Evolutionary conservation across 768 basidiomycete species (phyloP).

Genomic region (Leccinum rimulosum): DNA sequence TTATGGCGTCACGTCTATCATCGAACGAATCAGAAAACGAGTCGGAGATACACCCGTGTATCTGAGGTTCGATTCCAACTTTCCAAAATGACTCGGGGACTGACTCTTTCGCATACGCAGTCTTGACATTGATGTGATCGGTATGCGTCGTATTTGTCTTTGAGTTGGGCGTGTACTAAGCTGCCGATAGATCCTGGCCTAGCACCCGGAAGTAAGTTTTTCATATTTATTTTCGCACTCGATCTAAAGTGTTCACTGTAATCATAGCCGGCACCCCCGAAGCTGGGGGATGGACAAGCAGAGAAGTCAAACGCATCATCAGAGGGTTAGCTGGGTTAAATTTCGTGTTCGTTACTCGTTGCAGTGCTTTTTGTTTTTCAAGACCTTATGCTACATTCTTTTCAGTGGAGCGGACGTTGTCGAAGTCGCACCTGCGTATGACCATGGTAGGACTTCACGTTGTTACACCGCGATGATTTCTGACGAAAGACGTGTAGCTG

Average conservation of each 20-base stretch:
- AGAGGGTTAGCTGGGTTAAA: slow-evolving; percentile 78
- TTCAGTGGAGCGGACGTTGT: slow-evolving; percentile 24
- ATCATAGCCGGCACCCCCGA: slow-evolving; percentile 77
- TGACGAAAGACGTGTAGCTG: slow-evolving; percentile 22
- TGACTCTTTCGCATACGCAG: slow-evolving; percentile 32
- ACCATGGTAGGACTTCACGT: slow-evolving; percentile 18
- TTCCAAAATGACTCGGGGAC: background rate
- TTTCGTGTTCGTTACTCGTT: slow-evolving; percentile 52
- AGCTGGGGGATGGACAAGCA: slow-evolving; percentile 80
- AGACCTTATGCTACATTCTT: background rate
- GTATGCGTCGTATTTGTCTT: slow-evolving; percentile 30
- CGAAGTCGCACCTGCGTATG: slow-evolving; percentile 28
- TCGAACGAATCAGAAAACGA: slow-evolving; percentile 64
- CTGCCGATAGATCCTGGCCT: slow-evolving; percentile 60
- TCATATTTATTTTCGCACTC: background rate
- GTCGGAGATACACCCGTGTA: slow-evolving; percentile 78
- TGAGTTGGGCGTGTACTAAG: background rate
- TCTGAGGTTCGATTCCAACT: slow-evolving; percentile 44
- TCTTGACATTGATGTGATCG: slow-evolving; percentile 81
- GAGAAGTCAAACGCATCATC: slow-evolving; percentile 78
- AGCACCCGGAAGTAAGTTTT: slow-evolving; percentile 69
- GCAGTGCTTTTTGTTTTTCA: background rate
- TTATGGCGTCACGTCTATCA: slow-evolving; percentile 65
- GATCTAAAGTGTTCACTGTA: background rate
- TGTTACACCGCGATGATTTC: background rate